Percentiles rank a stretch among this genome's conserved stretches.
Evolutionary conservation across 352 stramenopile genomes (phyloP).

Genomic region (Globisporangium uncinulatum): DNA sequence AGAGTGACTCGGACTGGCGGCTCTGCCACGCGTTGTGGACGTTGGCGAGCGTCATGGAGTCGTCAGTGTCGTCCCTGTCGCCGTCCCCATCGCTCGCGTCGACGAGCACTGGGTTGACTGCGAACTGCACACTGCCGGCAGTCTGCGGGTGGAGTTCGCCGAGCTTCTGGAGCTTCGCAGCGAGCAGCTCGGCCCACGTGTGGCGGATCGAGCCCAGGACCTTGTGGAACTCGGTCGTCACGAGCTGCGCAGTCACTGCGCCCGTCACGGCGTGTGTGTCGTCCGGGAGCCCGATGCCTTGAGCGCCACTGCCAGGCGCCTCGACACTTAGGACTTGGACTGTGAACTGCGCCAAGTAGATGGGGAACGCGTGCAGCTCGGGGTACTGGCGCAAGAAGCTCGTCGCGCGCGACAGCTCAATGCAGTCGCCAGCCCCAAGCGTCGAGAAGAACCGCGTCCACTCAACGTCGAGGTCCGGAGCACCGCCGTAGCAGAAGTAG

Average conservation of each 20-base stretch:
- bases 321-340: constrained; percentile 39
- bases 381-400: constrained; percentile 32
- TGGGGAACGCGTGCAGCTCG: constrained; percentile 30
- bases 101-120: neutral
- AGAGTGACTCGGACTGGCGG: constrained; percentile 25
- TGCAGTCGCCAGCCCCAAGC: constrained; percentile 31
- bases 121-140: neutral
- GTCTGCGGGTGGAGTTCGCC: constrained; percentile 5
- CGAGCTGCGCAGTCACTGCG: neutral
- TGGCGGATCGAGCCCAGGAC: constrained; percentile 25
- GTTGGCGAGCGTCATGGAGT: neutral
- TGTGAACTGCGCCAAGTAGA: constrained; percentile 47
- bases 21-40: constrained; percentile 2
- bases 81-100: neutral
- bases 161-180: constrained; percentile 16
- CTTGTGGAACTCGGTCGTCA: constrained; percentile 21
- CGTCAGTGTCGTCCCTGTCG: neutral
- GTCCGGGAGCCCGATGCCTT: neutral
- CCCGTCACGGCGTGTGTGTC: neutral
- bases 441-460: constrained; percentile 37
- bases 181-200: constrained; percentile 22
- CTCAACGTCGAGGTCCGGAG: constrained; percentile 34
- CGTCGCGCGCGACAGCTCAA: constrained; percentile 29
- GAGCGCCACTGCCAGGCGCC: constrained; percentile 8
- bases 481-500: constrained; percentile 56